A percentile compares a stretch with the other conserved stretches of the same genome.
Evolutionary conservation across 106 monocot species (phyloP).

Genomic region (Iris macrosiphon): DNA sequence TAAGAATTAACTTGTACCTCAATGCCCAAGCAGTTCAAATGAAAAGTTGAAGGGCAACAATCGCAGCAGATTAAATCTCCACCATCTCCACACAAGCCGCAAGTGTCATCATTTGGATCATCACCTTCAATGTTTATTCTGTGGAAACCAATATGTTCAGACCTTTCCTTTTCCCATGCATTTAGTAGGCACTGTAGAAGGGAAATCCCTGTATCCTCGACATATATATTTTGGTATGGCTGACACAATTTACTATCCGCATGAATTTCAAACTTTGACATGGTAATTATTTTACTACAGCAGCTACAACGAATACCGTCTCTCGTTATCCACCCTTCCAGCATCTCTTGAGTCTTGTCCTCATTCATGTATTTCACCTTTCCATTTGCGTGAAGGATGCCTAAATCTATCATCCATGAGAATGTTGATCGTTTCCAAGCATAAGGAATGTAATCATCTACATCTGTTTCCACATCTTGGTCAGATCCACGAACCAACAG

Average conservation of each 20-base stretch:
- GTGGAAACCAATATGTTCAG: conserved; percentile 30
- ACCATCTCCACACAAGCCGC: conserved; percentile 87
- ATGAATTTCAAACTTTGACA: conserved; percentile 78
- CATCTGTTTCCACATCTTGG: conserved; percentile 21
- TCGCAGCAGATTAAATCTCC: conserved; percentile 89
- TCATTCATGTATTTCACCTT: conserved; percentile 62
- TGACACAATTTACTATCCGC: conserved; percentile 66
- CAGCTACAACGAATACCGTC: conserved; percentile 82
- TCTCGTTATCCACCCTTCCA: conserved; percentile 49
- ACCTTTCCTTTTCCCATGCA: conserved; percentile 60
- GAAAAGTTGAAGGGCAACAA: conserved; percentile 83
- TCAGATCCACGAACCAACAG: conserved; percentile 34
- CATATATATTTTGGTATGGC: conserved; percentile 55
- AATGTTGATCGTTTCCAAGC: conserved; percentile 40
- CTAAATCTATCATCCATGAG: conserved; percentile 61
- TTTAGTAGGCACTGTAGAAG: conserved; percentile 55
- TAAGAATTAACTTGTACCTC: conserved; percentile 28
- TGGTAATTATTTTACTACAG: conserved; percentile 54
- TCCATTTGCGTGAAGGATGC: conserved; percentile 30
- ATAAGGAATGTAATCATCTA: conserved; percentile 34
- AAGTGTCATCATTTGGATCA: conserved; percentile 91
- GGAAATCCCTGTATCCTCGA: conserved; percentile 35
- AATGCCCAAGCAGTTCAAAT: conserved; percentile 65
- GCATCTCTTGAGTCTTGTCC: conserved; percentile 10
- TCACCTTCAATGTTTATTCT: conserved; percentile 31